Evolutionary conservation across 2,329 filamentous ascomycete genomes (phyloP), one percentile per base, ranked within the genome.

Genomic region (Monilinia vaccinii-corymbosi): DNA sequence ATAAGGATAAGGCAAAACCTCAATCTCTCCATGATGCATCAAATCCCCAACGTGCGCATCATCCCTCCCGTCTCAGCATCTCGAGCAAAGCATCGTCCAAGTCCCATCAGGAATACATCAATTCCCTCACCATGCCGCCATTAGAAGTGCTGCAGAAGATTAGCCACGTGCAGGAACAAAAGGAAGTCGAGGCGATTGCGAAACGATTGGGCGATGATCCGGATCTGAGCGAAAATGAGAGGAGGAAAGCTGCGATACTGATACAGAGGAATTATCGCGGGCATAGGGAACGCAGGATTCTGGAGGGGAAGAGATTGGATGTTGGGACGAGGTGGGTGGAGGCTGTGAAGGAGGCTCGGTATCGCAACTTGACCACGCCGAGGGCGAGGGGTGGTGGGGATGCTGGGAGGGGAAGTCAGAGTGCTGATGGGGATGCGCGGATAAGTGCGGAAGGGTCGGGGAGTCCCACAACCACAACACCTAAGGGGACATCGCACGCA

Each of bases 211-310:
- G 10, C 31, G 61, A 66, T 52, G 64, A 75, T 51, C 76, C 74
- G 11, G 25, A 58, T 5, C 34, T 60, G n/a, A 55, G 61, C 6
- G 72, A 75, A 42, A 76, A 73, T 47, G 76, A 75, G 51, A 75
- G 73, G 60, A 69, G 73, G 31, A 74, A 76, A 53, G 83, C 83
- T 2, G 83, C 82, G 4, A 76, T 75, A 25, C 68, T 83, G 31
- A 86, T 86, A 50, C 83, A 90, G 76, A 83, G 86, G 65, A 87
- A 85, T 31, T 95, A 91, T 71, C 81, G 91, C 38, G 89, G 90
- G 7, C 89, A 95, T 72, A 81, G 88, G 58, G 80, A 83, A 52
- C 81, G 90, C 47, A 77, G 90, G 51, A 85, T 90, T 71, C 77
- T 94, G 67, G 73, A 81, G 45, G 90, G 90, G 0, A 77, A 87